Percentiles rank a stretch among this genome's conserved stretches.
Evolutionary conservation across 306 rosid species (phyloP).

Genomic region (Castanea sativa): DNA sequence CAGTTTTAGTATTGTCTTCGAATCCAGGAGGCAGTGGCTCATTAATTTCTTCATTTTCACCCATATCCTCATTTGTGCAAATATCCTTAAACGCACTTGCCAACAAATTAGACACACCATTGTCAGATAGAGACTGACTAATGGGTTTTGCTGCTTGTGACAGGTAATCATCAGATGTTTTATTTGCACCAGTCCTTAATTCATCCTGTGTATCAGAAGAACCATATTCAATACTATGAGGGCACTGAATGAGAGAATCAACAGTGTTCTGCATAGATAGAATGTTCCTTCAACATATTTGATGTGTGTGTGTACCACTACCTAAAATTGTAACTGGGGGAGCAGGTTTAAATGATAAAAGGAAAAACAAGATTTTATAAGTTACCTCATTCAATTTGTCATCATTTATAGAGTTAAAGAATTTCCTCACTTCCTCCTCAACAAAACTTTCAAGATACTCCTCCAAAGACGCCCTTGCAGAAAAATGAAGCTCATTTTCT

Average conservation of each 20-base stretch:
- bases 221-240: constrained; percentile 13
- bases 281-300: constrained; percentile 20
- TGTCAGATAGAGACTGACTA: constrained; percentile 31
- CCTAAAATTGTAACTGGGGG: background rate
- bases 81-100: constrained; percentile 58
- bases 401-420: constrained; percentile 27
- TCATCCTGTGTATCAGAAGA: constrained; percentile 28
- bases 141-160: constrained; percentile 28
- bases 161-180: constrained; percentile 27
- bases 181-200: constrained; percentile 25
- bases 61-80: constrained; percentile 30
- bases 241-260: background rate
- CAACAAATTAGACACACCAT: constrained; percentile 44
- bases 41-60: constrained; percentile 40
- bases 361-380: background rate
- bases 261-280: constrained; percentile 52
- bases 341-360: constrained; percentile 2
- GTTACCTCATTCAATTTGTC: constrained; percentile 50
- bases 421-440: constrained; percentile 52
- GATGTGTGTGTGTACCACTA: background rate
- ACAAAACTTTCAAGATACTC: constrained; percentile 45
- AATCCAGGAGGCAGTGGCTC: constrained; percentile 69
- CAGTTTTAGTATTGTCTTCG: constrained; percentile 36
- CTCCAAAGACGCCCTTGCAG: constrained; percentile 51
- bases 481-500: constrained; percentile 68